Evolutionary conservation across 352 stramenopile genomes (phyloP).

Genomic region (Ophiocytium majus): DNA sequence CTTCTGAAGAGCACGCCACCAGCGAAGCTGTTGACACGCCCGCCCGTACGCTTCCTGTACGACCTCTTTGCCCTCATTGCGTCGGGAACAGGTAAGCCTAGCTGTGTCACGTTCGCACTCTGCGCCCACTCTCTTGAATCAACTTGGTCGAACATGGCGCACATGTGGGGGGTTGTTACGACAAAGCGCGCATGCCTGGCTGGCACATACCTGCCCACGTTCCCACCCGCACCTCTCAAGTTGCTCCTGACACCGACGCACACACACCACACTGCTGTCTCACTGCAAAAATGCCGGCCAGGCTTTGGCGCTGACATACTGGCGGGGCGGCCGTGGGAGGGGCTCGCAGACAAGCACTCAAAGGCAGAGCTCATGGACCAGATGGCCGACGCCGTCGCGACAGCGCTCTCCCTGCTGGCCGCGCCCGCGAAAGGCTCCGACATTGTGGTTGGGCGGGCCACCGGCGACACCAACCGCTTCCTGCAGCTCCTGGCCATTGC

Average conservation of each 20-base stretch:
- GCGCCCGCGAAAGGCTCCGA: slow-evolving; percentile 38
- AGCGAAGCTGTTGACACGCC: slow-evolving; percentile 33
- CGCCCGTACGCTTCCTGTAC: slow-evolving; percentile 52
- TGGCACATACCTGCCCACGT: too few species aligned
- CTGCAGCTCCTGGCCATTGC: slow-evolving; percentile 48
- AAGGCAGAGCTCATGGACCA: slow-evolving; percentile 43
- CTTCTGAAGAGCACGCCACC: slow-evolving; percentile 49
- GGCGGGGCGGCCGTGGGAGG: background rate
- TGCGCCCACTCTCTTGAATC: too few species aligned
- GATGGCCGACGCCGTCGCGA: slow-evolving; percentile 13
- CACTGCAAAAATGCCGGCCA: too few species aligned
- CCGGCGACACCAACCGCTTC: slow-evolving; percentile 39
- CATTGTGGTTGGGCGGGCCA: slow-evolving; percentile 45
- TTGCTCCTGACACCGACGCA: too few species aligned
- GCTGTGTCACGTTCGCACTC: too few species aligned
- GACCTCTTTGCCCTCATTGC: slow-evolving; percentile 44
- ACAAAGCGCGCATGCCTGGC: too few species aligned
- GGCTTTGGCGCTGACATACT: background rate
- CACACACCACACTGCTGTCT: too few species aligned
- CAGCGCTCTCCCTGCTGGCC: slow-evolving; percentile 22
- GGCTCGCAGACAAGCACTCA: slow-evolving; percentile 31
- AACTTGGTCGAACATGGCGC: too few species aligned
- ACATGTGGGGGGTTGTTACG: too few species aligned
- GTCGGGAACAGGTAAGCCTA: slow-evolving; percentile 22
- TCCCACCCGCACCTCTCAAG: too few species aligned